Evolutionary conservation across 2,329 filamentous ascomycete genomes (phyloP), one percentile per base, ranked within the genome.

Genomic region (Alternaria tenuissima): DNA sequence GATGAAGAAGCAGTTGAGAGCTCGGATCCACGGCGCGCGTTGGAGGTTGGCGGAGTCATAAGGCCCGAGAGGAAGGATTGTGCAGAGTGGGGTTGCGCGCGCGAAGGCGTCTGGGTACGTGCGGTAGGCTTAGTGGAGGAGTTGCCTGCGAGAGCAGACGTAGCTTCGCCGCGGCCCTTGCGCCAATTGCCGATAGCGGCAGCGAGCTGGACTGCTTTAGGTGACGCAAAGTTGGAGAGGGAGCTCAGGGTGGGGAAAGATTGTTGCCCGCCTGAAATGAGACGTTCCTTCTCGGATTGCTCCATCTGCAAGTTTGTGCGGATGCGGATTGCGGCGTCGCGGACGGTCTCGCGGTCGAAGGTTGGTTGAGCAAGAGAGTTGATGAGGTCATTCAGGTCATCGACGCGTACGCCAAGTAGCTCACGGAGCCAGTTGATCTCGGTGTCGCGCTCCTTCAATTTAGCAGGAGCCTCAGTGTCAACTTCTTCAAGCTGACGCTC

Each of bases 151-250:
- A 78, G 72, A 12, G 83, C 79, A 52, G 87, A 82, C 43, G 88
- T 71, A 22, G 77, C 78, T 59, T 77, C 80, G 42, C 81, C 80
- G 63, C 81, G 79, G 24, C 86, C 87, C 76, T 91, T 94, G 53
- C 94, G 89, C 94, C 94, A 97, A 78, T 90, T 97, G 47, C 93
- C 94, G 88, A 94, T 96, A n/a, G 93, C 94, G n/a, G 93, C 93
- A n/a, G 93, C 92, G 24, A 97, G 91, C 75, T 96, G 90, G 6
- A 92, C 92, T 16, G 96, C 90, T 32, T 93, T 89, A 4, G 94
- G 94, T 2, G 92, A 91, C 11, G 92, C 90, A 64, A 94, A 88
- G 66, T 87, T 88, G 47, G 94, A 89, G 32, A 92, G 87, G 47
- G 90, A 90, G 1, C 92, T 90, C 42, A 97, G 86, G 41, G 91